These are phyloP conservation scores for Rhododendron ferrugineum DNA, from an alignment of 148 eudicot genomes.

Conservation along the genomic window DNA sequence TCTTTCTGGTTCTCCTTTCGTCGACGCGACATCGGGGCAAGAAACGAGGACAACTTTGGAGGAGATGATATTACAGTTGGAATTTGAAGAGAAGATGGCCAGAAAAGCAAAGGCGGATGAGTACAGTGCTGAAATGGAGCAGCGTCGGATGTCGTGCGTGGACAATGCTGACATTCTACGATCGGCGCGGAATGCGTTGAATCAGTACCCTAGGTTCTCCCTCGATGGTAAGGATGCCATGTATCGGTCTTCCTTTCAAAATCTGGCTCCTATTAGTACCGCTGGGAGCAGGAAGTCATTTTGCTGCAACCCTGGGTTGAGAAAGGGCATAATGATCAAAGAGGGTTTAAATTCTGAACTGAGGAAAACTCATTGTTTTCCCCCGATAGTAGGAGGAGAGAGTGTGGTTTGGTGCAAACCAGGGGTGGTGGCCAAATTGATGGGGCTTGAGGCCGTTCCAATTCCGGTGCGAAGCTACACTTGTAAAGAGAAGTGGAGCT, in stretches of 20 bases:
- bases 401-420: conserved; percentile 92
- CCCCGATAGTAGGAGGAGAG: conserved; percentile 60
- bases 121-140: conserved; percentile 18
- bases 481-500: conserved; percentile 28
- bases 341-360: background rate
- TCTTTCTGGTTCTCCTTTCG: conserved; percentile 4
- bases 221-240: conserved; percentile 85
- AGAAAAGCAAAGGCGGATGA: conserved; percentile 38
- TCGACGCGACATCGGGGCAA: conserved; percentile 21
- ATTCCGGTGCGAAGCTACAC: conserved; percentile 36
- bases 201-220: conserved; percentile 90
- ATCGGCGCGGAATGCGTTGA: conserved; percentile 70
- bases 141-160: conserved; percentile 84
- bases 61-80: conserved; percentile 83
- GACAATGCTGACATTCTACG: conserved; percentile 78
- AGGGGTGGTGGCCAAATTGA: conserved; percentile 71
- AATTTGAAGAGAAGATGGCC: conserved; percentile 63
- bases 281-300: background rate
- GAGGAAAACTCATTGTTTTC: conserved; percentile 20
- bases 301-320: background rate
- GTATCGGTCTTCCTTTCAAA: conserved; percentile 65
- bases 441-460: conserved; percentile 92
- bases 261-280: conserved; percentile 1
- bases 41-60: conserved; percentile 59
- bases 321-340: background rate